These are phyloP conservation scores for Geotrichum aggregatum DNA, from an alignment of 1,139 yeast species.

Conservation along the genomic window DNA sequence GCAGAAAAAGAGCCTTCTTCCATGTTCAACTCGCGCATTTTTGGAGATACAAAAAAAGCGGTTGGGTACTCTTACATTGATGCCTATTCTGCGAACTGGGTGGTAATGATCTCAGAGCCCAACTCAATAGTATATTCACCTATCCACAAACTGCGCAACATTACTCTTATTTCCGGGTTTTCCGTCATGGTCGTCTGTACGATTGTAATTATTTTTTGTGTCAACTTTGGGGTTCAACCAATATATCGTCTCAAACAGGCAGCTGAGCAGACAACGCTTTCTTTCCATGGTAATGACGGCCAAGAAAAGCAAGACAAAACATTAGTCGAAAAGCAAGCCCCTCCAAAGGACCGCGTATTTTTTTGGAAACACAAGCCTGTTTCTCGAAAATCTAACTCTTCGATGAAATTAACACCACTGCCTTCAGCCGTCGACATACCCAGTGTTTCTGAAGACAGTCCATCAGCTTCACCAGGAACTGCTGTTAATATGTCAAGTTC, in stretches of 20 bases:
- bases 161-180: conserved; percentile 72
- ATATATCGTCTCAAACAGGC: conserved; percentile 77
- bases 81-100: conserved; percentile 59
- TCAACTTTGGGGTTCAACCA: conserved; percentile 82
- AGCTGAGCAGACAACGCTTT: conserved; percentile 55
- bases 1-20: conserved; percentile 45
- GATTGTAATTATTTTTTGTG: conserved; percentile 69
- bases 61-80: conserved; percentile 64
- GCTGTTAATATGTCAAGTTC: conserved; percentile 1
- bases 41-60: conserved; percentile 50
- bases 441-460: not conserved
- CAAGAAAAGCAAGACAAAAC: not conserved
- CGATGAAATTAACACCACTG: not conserved
- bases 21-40: conserved; percentile 45
- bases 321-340: not conserved
- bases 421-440: not conserved
- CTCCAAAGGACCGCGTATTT: not conserved
- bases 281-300: conserved; percentile 14
- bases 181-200: conserved; percentile 77
- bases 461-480: not conserved
- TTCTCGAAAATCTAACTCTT: not conserved
- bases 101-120: conserved; percentile 67
- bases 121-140: conserved; percentile 60
- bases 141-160: conserved; percentile 55
- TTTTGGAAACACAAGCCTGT: not conserved